Evolutionary conservation across 2,329 filamentous ascomycete genomes (phyloP), one percentile per base, ranked within the genome.

Genomic region (Microdochium paspali): DNA sequence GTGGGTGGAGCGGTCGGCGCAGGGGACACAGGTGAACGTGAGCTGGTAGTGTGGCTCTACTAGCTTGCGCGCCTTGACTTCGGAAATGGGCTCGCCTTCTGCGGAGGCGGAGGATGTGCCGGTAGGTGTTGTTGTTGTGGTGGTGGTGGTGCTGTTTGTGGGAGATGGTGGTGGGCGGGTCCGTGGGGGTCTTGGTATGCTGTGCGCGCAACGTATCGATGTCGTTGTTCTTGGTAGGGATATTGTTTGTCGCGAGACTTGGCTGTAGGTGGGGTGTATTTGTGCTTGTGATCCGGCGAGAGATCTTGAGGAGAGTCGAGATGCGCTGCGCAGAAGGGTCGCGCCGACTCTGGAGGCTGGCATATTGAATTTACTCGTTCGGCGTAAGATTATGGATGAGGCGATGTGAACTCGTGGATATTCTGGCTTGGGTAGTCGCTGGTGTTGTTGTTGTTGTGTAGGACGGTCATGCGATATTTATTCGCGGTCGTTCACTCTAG

Each of bases 21-120:
- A 98, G 26, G 87, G 88, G 50, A 86, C 83, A 76, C 93, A 98
- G 55, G 93, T 98, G 65, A 98, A 96, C 45, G 83, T 87, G 54
- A 98, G 76, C 56, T 89, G 77, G 68, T 97, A 98, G 49, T 87
- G 80, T 1, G 88, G 88, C 55, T 80, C 58, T 44, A 53, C 62
- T 3, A 55, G 53, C 55, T 56, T 57, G 54, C 62, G 59, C 24
- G 56, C 47, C 35, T 63, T 65, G 30, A 53, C 46, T 23, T 63
- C 56, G 13, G 59, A 62, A n/a, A n/a, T n/a, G n/a, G n/a, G n/a
- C n/a, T n/a, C n/a, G n/a, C n/a, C n/a, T n/a, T n/a, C n/a, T n/a
- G n/a, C n/a, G n/a, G n/a, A n/a, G n/a, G n/a, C n/a, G n/a, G n/a
- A n/a, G n/a, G n/a, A n/a, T n/a, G n/a, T n/a, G n/a, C n/a, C n/a